Conservation (phyloP, 2,329 filamentous ascomycete species). For the Cercospora canescens region DNA sequence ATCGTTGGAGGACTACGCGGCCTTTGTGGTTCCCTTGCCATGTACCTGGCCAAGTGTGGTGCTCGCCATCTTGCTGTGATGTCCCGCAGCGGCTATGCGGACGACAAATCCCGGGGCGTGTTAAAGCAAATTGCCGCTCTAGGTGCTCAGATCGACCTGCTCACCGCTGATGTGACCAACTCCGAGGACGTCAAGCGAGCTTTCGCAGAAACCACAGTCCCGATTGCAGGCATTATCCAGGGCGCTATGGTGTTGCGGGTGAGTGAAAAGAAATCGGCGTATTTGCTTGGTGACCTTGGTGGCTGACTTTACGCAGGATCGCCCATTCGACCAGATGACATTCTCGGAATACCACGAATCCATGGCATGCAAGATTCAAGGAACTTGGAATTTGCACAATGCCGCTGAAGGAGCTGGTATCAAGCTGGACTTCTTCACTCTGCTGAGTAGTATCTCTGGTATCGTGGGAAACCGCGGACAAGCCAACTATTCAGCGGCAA, state of each 20-base stretch:
- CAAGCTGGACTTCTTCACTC: background rate
- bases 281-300: background rate
- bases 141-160: background rate
- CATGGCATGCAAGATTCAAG: constrained; percentile 7
- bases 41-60: constrained; percentile 24
- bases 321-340: constrained; percentile 8
- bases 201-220: constrained; percentile 42
- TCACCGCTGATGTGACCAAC: background rate
- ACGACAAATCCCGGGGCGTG: background rate
- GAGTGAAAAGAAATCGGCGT: background rate
- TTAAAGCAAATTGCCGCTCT: background rate
- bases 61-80: constrained; percentile 21
- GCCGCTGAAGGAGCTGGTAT: background rate
- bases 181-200: constrained; percentile 9
- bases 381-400: constrained; percentile 32
- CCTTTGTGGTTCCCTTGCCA: constrained; percentile 21
- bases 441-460: background rate
- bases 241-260: constrained; percentile 10
- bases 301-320: constrained; percentile 6
- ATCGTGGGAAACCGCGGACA: constrained; percentile 10
- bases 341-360: constrained; percentile 3
- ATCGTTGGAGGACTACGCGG: constrained; percentile 29
- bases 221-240: constrained; percentile 9
- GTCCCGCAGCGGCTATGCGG: constrained; percentile 12
- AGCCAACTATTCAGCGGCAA: constrained; percentile 28